These are phyloP conservation scores for Plicaturopsis crispa DNA, from an alignment of 768 basidiomycete species.

Conservation along the genomic window DNA sequence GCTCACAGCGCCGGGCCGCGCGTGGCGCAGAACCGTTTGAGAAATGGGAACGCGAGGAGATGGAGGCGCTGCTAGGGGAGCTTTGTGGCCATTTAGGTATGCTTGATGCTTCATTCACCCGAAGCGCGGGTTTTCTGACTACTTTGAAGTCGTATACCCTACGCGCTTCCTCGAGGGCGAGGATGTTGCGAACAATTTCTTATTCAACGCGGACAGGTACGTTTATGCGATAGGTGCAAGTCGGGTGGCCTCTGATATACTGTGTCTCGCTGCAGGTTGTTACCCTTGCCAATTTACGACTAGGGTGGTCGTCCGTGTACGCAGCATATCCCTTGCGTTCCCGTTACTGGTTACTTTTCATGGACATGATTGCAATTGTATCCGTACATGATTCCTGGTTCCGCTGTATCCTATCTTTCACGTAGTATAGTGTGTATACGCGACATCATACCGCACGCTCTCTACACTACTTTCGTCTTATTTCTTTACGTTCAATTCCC, in stretches of 20 bases:
- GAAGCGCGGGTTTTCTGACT: conserved; percentile 2
- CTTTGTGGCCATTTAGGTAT: conserved; percentile 82
- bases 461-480: too few relatives aligned
- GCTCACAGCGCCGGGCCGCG: conserved; percentile 25
- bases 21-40: conserved; percentile 67
- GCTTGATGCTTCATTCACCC: conserved; percentile 12
- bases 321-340: too few relatives aligned
- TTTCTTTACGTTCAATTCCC: too few relatives aligned
- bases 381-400: too few relatives aligned
- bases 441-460: too few relatives aligned
- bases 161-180: conserved; percentile 90
- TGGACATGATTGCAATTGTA: too few relatives aligned
- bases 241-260: conserved; percentile 1
- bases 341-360: too few relatives aligned
- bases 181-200: conserved; percentile 85
- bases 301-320: too few relatives aligned
- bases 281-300: conserved; percentile 72
- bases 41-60: conserved; percentile 78
- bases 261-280: conserved; percentile 30
- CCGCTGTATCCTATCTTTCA: too few relatives aligned
- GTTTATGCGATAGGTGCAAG: conserved; percentile 9
- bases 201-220: conserved; percentile 83
- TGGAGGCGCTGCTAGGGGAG: conserved; percentile 76
- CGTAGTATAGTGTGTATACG: too few relatives aligned
- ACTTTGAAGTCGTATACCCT: conserved; percentile 67